These are phyloP conservation scores for Collybia nuda DNA, from an alignment of 768 basidiomycete genomes.

Conservation along the genomic window DNA sequence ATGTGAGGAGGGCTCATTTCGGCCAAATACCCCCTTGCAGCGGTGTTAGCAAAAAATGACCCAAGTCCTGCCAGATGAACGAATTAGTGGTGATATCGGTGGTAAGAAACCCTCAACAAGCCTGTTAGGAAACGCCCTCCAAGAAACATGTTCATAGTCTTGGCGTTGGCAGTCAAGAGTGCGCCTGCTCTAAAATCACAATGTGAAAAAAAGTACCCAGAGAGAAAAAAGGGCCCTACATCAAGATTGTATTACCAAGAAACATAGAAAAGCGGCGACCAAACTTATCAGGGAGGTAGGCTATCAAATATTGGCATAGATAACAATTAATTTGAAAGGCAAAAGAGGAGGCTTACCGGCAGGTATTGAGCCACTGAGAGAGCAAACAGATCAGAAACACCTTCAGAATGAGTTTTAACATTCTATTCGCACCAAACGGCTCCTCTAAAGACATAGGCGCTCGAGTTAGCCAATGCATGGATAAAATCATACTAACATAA, in stretches of 20 bases:
- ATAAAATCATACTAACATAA: slow-evolving; percentile 6
- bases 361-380: slow-evolving; percentile 41
- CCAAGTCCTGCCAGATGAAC: slow-evolving; percentile 30
- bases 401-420: slow-evolving; percentile 30
- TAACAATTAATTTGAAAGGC: neutral
- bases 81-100: neutral
- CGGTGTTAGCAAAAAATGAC: slow-evolving; percentile 41
- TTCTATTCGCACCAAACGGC: slow-evolving; percentile 35
- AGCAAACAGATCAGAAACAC: neutral
- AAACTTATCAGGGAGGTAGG: slow-evolving; percentile 46
- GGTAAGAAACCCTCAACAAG: slow-evolving; percentile 9
- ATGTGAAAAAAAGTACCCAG: neutral
- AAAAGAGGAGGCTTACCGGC: slow-evolving; percentile 29
- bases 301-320: slow-evolving; percentile 5
- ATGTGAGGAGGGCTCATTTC: slow-evolving; percentile 48
- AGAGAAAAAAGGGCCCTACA: slow-evolving; percentile 27
- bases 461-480: neutral
- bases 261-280: slow-evolving; percentile 55
- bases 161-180: slow-evolving; percentile 49
- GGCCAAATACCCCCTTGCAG: slow-evolving; percentile 49
- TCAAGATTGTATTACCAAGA: slow-evolving; percentile 42
- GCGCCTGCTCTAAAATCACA: slow-evolving; percentile 37
- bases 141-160: slow-evolving; percentile 37
- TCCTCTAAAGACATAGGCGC: slow-evolving; percentile 24
- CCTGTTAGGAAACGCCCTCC: slow-evolving; percentile 53